Conservation (phyloP, 345 rosid species). For the Populus alba region DNA sequence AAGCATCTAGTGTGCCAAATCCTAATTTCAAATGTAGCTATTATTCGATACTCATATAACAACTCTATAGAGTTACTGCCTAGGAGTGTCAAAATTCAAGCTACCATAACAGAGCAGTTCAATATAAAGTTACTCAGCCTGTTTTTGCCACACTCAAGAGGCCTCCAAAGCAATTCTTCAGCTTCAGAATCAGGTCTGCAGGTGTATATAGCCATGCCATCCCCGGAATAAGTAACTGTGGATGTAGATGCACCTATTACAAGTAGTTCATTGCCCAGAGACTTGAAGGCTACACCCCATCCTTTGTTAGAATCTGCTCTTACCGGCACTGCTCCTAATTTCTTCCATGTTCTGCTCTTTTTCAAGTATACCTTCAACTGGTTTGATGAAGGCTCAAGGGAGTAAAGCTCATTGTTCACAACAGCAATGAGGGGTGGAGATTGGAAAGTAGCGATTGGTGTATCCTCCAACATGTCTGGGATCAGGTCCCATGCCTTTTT, state of each 20-base stretch:
- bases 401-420: constrained; percentile 64
- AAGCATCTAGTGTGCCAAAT: background rate
- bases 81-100: constrained; percentile 29
- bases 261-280: constrained; percentile 71
- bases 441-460: constrained; percentile 45
- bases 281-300: constrained; percentile 95
- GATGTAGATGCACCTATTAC: constrained; percentile 66
- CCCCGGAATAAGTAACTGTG: constrained; percentile 26
- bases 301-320: constrained; percentile 66
- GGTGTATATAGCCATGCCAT: constrained; percentile 68
- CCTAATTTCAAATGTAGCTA: constrained; percentile 7
- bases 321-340: constrained; percentile 67
- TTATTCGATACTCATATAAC: constrained; percentile 13
- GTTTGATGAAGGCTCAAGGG: constrained; percentile 63
- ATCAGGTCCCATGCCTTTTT: constrained; percentile 58
- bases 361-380: constrained; percentile 60
- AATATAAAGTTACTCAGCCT: constrained; percentile 64
- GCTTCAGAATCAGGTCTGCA: constrained; percentile 46
- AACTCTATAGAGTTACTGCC: constrained; percentile 9
- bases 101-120: constrained; percentile 82
- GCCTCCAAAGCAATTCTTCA: constrained; percentile 58
- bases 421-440: constrained; percentile 86
- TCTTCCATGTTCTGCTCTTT: constrained; percentile 64
- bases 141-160: constrained; percentile 46
- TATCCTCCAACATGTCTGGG: constrained; percentile 51